phyloP scores from a whole-genome alignment of 305 asterid genomes.

The Rubia occidens region DNA sequence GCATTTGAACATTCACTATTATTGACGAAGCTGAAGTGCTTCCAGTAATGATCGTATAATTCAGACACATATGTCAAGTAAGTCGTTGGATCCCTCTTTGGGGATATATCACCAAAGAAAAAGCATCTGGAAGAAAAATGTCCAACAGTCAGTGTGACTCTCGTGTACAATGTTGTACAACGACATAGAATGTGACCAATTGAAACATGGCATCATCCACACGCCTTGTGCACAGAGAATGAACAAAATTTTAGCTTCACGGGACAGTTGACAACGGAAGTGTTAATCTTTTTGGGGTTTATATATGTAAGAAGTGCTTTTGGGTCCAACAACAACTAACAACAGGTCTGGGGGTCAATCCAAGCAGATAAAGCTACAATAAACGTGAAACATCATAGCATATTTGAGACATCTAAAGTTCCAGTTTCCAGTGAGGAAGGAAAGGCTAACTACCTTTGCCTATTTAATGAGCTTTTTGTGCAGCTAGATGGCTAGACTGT shows the following conservation, averaged over 20 bases:
- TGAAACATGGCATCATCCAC: not conserved
- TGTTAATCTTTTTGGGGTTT: not conserved
- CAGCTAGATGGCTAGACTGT: not conserved
- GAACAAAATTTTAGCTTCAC: not conserved
- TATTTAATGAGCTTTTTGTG: not conserved
- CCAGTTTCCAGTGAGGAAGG: not conserved
- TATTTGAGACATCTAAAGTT: not conserved
- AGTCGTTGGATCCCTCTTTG: conserved; percentile 70
- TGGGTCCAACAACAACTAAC: not conserved
- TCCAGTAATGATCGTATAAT: conserved; percentile 57
- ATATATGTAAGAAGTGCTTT: not conserved
- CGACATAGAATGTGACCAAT: not conserved
- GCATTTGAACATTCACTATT: conserved; percentile 24
- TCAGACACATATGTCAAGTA: conserved; percentile 51
- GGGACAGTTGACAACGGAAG: no score
- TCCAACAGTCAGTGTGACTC: not conserved
- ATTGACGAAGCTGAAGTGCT: conserved; percentile 24
- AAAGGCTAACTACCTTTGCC: not conserved
- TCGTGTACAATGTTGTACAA: not conserved
- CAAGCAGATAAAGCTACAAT: not conserved
- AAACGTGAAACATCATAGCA: not conserved
- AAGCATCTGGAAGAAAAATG: conserved; percentile 56
- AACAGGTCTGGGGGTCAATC: conserved; percentile 2
- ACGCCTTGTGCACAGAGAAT: not conserved
- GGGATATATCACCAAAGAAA: conserved; percentile 85